Evolutionary conservation across 192 early-diverging fungal genomes (phyloP), one percentile per base, ranked within the genome.

Genomic region (Rhizophagus sp.): DNA sequence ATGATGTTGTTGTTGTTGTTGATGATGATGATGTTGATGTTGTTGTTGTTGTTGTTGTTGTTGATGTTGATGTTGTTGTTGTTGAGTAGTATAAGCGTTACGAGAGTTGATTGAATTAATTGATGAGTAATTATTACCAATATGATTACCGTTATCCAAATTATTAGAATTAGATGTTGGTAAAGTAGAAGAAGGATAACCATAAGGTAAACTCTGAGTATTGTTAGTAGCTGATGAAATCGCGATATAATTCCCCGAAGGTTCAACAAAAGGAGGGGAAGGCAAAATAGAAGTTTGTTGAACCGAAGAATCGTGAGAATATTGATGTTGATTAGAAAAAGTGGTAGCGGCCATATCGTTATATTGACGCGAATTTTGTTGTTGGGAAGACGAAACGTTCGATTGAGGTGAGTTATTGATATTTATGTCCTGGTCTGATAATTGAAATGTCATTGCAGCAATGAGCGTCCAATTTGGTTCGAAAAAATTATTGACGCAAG

Each of bases 251-350:
- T 70, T 70, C 25, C 4, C 7, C 24, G 68, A 70, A n/a, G 68
- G 68, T 39, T 70, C 68, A 44, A 70, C 68, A 19, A 70, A 70
- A 22, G 68, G 22, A 41, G 68, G 68, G 10, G 68, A 34, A 41
- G 36, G 39, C 10, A 41, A 41, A 19, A 70, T 41, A 3, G 68
- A 9, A n/a, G 27, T 5, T 69, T 36, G 34, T 19, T 34, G 19
- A 39, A n/a, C 36, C 8, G 68, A 41, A 24, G 39, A 3, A n/a
- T 70, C 22, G 9, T 69, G 34, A 69, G 12, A 8, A 39, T 24
- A 39, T 17, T 52, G 50, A 22, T 57, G 15, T 5, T 57, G 52
- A 57, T 22, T 22, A 22, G 52, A 2, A 22, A 22, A 7, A 22
- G 52, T 6, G 52, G 68, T 22, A 41, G 68, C 7, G 39, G 39